Conservation (phyloP, 2,329 filamentous ascomycete genomes). For the Colletotrichum simmondsii region DNA sequence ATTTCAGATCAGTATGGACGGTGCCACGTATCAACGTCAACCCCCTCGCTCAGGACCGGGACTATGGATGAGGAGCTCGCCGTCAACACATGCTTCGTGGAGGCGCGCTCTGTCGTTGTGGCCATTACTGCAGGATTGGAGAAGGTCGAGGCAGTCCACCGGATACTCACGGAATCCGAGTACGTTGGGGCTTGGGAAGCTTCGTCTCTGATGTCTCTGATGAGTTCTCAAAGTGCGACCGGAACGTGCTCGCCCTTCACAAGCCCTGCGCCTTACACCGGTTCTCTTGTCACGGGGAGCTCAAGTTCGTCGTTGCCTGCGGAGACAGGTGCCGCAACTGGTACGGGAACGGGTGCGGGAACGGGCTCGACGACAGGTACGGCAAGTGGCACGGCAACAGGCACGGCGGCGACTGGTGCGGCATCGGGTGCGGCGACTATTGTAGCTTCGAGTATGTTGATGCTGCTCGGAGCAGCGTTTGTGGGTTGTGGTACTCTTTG, state of each 20-base stretch:
- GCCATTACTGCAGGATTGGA: slow-evolving; percentile 24
- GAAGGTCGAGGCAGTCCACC: slow-evolving; percentile 7
- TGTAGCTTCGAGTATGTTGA: neutral
- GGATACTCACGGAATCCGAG: neutral
- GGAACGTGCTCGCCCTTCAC: slow-evolving; percentile 8
- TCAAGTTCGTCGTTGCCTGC: neutral
- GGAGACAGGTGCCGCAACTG: neutral
- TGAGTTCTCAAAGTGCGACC: neutral
- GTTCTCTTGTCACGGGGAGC: neutral
- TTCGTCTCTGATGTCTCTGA: slow-evolving; percentile 2
- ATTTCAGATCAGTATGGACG: slow-evolving; percentile 6
- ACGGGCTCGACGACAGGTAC: neutral
- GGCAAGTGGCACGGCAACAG: slow-evolving; percentile 3
- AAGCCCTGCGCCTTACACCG: slow-evolving; percentile 10
- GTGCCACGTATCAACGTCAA: slow-evolving; percentile 19
- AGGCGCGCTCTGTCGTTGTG: slow-evolving; percentile 18
- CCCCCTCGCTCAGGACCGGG: neutral
- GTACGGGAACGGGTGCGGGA: neutral
- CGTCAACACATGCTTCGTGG: slow-evolving; percentile 19
- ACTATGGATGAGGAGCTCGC: neutral
- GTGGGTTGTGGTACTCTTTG: neutral
- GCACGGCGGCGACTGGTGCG: slow-evolving; percentile 8
- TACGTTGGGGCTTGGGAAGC: neutral
- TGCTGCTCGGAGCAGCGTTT: neutral
- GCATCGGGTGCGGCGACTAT: slow-evolving; percentile 6